These are phyloP conservation scores for Annulohypoxylon moriforme DNA, from an alignment of 495 filamentous ascomycete genomes.

Conservation along the genomic window DNA sequence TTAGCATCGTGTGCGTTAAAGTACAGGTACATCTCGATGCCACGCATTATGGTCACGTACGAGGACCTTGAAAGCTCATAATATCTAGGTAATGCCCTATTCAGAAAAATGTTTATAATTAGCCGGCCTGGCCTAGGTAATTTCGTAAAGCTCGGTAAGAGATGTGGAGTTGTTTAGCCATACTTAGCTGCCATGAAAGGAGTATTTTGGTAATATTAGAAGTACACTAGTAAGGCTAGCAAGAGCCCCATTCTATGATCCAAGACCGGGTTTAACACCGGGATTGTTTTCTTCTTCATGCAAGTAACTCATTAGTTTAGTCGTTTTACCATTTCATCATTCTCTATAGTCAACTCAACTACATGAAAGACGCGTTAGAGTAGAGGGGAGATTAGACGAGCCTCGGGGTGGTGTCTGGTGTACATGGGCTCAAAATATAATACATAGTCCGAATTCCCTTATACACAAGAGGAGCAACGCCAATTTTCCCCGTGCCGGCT, in stretches of 20 bases:
- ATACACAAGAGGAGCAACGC: slow-evolving; percentile 44
- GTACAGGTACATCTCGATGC: neutral
- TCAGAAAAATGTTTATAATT: neutral
- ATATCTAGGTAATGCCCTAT: neutral
- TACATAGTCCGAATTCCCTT: slow-evolving; percentile 42
- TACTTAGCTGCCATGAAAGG: neutral
- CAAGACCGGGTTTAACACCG: neutral
- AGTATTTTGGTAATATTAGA: neutral
- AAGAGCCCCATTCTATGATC: neutral
- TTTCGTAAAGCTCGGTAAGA: neutral
- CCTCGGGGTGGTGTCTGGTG: slow-evolving; percentile 25
- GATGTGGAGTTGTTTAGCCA: slow-evolving; percentile 7
- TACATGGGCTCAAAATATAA: slow-evolving; percentile 45
- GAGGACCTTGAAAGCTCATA: neutral
- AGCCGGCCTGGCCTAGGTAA: neutral
- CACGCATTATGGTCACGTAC: neutral
- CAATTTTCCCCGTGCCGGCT: slow-evolving; percentile 40
- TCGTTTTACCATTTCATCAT: slow-evolving; percentile 33
- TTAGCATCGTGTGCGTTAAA: neutral
- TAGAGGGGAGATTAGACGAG: slow-evolving; percentile 48
- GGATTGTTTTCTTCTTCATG: neutral
- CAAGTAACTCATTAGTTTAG: slow-evolving; percentile 1
- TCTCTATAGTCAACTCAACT: slow-evolving; percentile 13
- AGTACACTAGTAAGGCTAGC: neutral
- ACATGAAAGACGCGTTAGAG: slow-evolving; percentile 26